Evolutionary conservation across 805 yeast genomes (phyloP), one percentile per base, ranked within the genome.

Genomic region (Clavispora phyllophila): DNA sequence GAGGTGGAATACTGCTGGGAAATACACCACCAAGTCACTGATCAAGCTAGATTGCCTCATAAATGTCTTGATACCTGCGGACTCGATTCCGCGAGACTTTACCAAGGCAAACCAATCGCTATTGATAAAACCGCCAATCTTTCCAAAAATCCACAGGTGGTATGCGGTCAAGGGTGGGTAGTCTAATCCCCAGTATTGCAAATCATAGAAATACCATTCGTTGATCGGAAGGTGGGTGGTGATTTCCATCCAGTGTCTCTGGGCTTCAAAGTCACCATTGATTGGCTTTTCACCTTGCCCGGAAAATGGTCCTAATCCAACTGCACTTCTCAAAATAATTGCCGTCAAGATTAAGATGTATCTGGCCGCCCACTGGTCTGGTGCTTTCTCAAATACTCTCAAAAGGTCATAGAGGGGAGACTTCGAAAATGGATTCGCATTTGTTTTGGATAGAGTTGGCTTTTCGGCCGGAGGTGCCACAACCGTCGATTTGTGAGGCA

Each of bases 221-320:
- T 67, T 62, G 1, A 87, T 62, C 0, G 96, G 93, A 38, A 90
- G 61, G 52, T 81, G 79, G 31, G 73, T 79, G 0, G 98, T 91
- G 41, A 91, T 70, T 60, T 93, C 99, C 78, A 93, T 75, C 99
- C 99, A 93, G 62, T 91, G 99, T 51, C 99, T 76, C 62, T 93
- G 99, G 0, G 98, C 98, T 62, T 93, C 99, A 57, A 93, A 91
- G 60, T 93, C 99, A 6, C 99, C 99, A 68, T 70, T 81, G 78
- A 87, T 78, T 4, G 98, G 98, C 8, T 85, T 80, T 1, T 72
- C 66, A 8, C 65, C 65, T 47, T 62, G 60, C 0, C 99, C 99
- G 18, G 96, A 87, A 57, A 79, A 90, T 4, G 88, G 75, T 0
- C 98, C 99, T 28, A 90, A 68, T 0, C 96, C 96, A 18, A 91